Conservation (phyloP, 345 rosid species). For the Corymbia maculata region DNA sequence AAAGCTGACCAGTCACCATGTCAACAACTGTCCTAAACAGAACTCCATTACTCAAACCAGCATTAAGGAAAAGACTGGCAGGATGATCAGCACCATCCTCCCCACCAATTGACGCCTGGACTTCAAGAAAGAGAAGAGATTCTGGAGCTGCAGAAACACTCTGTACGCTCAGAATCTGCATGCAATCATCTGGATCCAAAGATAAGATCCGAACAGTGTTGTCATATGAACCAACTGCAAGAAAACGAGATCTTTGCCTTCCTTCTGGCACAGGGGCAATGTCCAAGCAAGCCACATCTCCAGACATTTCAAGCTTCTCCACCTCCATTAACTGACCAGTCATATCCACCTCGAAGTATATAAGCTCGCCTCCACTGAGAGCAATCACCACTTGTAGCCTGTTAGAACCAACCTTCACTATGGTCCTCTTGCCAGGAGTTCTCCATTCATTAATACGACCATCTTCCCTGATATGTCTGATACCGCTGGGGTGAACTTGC, state of each 20-base stretch:
- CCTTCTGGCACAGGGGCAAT: constrained; percentile 99
- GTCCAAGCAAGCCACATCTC: constrained; percentile 98
- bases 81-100: constrained; percentile 99
- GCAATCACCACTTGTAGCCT: constrained; percentile 97
- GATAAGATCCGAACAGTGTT: constrained; percentile 85
- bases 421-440: constrained; percentile 97
- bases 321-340: constrained; percentile 97
- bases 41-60: constrained; percentile 94
- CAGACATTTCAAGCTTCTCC: constrained; percentile 98
- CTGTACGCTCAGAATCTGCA: constrained; percentile 93
- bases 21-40: constrained; percentile 92
- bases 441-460: constrained; percentile 98
- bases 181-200: constrained; percentile 96
- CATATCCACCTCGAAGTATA: constrained; percentile 94
- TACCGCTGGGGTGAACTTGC: constrained; percentile 99
- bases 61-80: constrained; percentile 91
- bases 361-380: constrained; percentile 94
- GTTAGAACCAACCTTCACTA: constrained; percentile 95
- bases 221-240: constrained; percentile 96
- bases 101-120: constrained; percentile 91
- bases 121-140: constrained; percentile 96
- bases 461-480: constrained; percentile 94
- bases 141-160: constrained; percentile 98
- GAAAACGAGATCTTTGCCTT: constrained; percentile 94
- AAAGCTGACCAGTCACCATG: constrained; percentile 98